These are phyloP conservation scores for thale cress (Arabidopsis thaliana) DNA, from an alignment of 345 rosid genomes.

Conservation along the genomic window DNA sequence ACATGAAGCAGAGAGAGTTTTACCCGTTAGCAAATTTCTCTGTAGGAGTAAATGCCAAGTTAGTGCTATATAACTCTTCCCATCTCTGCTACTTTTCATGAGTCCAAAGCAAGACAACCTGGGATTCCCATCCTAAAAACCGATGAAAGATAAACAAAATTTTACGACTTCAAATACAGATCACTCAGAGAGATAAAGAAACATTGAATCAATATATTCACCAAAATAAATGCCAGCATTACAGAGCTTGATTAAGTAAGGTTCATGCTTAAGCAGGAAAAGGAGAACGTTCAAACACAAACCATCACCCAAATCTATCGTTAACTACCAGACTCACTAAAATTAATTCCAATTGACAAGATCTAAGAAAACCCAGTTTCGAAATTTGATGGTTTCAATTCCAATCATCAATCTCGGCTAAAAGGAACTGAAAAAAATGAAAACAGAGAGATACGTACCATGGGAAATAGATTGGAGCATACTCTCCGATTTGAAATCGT, in stretches of 20 bases:
- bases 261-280: not conserved
- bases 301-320: not conserved
- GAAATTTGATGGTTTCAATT: not conserved
- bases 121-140: constrained; percentile 84
- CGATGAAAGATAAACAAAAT: constrained; percentile 30
- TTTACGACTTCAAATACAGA: too few relatives aligned
- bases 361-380: constrained; percentile 25
- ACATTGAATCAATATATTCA: constrained; percentile 1
- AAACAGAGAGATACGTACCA: too few relatives aligned
- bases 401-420: constrained; percentile 27
- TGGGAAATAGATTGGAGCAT: too few relatives aligned
- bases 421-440: not conserved
- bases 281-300: not conserved
- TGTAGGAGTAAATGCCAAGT: constrained; percentile 98
- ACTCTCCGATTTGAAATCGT: too few relatives aligned
- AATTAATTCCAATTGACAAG: not conserved
- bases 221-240: not conserved
- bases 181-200: too few relatives aligned
- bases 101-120: constrained; percentile 95
- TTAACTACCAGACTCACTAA: not conserved
- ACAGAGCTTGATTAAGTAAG: too few relatives aligned
- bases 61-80: constrained; percentile 94
- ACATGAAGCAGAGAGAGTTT: not conserved
- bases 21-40: constrained; percentile 93
- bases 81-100: constrained; percentile 97